These are phyloP conservation scores for Penicillium egyptiacum DNA, from an alignment of 495 filamentous ascomycete species.

Conservation along the genomic window DNA sequence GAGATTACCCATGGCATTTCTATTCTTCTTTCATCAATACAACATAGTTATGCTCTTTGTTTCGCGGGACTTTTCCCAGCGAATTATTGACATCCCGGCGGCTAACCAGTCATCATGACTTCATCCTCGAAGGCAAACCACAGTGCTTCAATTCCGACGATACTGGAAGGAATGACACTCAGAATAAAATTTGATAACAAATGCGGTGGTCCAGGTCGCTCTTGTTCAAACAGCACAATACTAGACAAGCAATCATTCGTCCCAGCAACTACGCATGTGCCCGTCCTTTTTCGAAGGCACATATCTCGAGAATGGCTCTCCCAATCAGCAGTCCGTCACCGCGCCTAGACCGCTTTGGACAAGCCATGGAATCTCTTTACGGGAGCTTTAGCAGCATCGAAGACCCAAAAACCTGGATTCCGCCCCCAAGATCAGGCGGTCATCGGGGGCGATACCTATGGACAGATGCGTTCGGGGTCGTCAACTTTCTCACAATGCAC, in stretches of 20 bases:
- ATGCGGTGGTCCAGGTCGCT: not conserved
- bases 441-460: slow-evolving; percentile 67
- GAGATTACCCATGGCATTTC: not conserved
- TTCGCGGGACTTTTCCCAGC: slow-evolving; percentile 3
- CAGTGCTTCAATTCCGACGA: not conserved
- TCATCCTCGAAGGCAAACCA: slow-evolving; percentile 23
- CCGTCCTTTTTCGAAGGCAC: not conserved
- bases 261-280: not conserved
- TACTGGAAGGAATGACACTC: not conserved
- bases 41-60: not conserved
- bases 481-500: slow-evolving; percentile 65
- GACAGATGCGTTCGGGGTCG: slow-evolving; percentile 68
- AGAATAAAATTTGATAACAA: slow-evolving; percentile 10
- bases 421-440: slow-evolving; percentile 55
- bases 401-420: slow-evolving; percentile 39
- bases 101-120: slow-evolving; percentile 35
- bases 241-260: not conserved
- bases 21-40: not conserved
- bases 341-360: slow-evolving; percentile 35
- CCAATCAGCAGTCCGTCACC: slow-evolving; percentile 30
- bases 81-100: slow-evolving; percentile 23
- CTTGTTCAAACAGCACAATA: not conserved
- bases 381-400: slow-evolving; percentile 35
- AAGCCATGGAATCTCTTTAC: slow-evolving; percentile 44
- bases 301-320: slow-evolving; percentile 25